These are phyloP conservation scores for Moringa oleifera DNA, from an alignment of 345 rosid genomes.

Conservation along the genomic window DNA sequence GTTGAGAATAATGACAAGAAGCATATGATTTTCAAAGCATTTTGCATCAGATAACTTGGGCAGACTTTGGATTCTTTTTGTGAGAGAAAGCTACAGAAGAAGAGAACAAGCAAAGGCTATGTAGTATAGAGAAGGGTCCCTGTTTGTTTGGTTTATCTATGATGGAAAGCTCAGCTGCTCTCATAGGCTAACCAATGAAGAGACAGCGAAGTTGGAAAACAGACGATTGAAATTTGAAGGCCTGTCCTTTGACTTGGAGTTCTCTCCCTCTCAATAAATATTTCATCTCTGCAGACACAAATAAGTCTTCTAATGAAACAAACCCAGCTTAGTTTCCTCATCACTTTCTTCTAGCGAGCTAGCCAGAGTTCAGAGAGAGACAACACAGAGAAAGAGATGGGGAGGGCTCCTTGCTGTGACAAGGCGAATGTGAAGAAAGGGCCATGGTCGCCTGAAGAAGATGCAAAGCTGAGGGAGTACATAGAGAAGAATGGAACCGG, in stretches of 20 bases:
- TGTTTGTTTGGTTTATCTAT: no score
- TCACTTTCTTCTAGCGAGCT: no score
- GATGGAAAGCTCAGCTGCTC: not conserved
- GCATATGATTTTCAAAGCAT: no score
- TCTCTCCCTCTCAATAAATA: not conserved
- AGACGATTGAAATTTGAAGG: not conserved
- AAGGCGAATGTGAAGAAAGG: slow-evolving; percentile 88
- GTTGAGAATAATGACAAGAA: no score
- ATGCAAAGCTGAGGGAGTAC: slow-evolving; percentile 70
- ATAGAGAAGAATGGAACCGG: slow-evolving; percentile 61
- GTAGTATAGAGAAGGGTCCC: not conserved
- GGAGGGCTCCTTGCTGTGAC: slow-evolving; percentile 95
- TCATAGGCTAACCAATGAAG: not conserved
- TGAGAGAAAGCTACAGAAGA: not conserved
- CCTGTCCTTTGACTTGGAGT: not conserved
- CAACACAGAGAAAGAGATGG: slow-evolving; percentile 37
- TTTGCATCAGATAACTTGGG: no score
- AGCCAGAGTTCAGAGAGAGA: not conserved
- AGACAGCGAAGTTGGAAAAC: not conserved
- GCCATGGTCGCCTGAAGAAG: slow-evolving; percentile 98
- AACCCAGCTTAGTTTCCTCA: not conserved
- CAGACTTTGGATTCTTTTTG: no score
- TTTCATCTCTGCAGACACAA: not conserved
- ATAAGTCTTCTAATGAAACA: no score
- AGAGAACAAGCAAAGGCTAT: not conserved